These are phyloP conservation scores for Circinella minor DNA, from an alignment of 371 early-diverging fungal genomes.

Conservation along the genomic window DNA sequence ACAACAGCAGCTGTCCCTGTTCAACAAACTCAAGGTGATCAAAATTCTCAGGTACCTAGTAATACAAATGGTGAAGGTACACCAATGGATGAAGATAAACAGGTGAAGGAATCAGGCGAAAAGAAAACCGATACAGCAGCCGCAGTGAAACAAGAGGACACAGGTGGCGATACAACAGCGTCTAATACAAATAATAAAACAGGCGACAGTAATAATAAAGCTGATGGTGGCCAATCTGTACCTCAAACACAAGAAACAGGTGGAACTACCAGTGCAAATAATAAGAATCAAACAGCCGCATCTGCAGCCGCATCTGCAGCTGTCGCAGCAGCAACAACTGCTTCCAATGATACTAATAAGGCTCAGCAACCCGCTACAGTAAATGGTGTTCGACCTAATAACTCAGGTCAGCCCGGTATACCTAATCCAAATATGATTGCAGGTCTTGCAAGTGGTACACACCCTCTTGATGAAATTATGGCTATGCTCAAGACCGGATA, in stretches of 20 bases:
- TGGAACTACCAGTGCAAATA: constrained; percentile 18
- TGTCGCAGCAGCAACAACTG: background rate
- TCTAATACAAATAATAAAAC: background rate
- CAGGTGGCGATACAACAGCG: constrained; percentile 2
- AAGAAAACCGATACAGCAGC: constrained; percentile 1
- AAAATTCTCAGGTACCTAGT: background rate
- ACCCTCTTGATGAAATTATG: constrained; percentile 95
- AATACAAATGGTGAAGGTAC: background rate
- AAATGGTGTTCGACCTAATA: constrained; percentile 1
- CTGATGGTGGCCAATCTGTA: constrained; percentile 4
- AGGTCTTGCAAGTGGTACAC: constrained; percentile 12
- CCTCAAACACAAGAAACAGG: constrained; percentile 10
- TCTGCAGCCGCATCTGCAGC: constrained; percentile 26
- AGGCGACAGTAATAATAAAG: constrained; percentile 8
- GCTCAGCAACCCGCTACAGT: background rate
- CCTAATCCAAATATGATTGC: background rate
- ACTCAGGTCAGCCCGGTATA: background rate
- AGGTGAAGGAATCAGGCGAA: background rate
- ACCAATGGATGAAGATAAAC: constrained; percentile 15
- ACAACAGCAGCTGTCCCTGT: background rate
- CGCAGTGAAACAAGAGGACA: constrained; percentile 20
- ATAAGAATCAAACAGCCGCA: constrained; percentile 21
- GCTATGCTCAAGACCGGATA: constrained; percentile 95
- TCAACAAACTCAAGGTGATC: background rate
- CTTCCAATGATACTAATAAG: background rate